Conservation (phyloP, 768 basidiomycete species). For the Pleurotus sapidus region DNA sequence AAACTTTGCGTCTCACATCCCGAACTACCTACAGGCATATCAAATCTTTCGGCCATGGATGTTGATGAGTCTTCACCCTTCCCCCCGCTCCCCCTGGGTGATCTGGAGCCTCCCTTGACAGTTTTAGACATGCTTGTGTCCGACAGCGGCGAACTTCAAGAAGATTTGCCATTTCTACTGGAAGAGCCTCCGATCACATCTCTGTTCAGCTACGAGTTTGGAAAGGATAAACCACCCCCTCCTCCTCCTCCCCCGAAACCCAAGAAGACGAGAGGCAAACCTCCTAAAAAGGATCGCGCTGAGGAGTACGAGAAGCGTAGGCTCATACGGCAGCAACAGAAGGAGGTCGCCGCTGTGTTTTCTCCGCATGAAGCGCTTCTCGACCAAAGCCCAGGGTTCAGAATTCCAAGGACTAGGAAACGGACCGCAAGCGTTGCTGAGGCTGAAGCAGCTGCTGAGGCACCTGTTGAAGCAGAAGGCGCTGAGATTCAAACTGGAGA, state of each 20-base stretch:
- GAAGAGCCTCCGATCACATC: slow-evolving; percentile 58
- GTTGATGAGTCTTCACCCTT: background rate
- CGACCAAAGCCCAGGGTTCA: slow-evolving; percentile 42
- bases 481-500: background rate
- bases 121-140: slow-evolving; percentile 56
- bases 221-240: slow-evolving; percentile 56
- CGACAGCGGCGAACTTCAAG: slow-evolving; percentile 42
- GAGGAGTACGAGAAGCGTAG: slow-evolving; percentile 29
- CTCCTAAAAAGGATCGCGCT: slow-evolving; percentile 32
- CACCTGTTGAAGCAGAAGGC: background rate
- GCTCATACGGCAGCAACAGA: slow-evolving; percentile 13
- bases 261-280: slow-evolving; percentile 23
- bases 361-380: slow-evolving; percentile 15
- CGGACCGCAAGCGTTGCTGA: slow-evolving; percentile 38
- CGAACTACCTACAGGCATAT: background rate
- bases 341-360: slow-evolving; percentile 19
- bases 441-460: slow-evolving; percentile 15
- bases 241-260: slow-evolving; percentile 46
- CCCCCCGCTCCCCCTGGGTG: slow-evolving; percentile 44
- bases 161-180: slow-evolving; percentile 53
- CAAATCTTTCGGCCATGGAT: background rate
- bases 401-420: slow-evolving; percentile 47
- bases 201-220: slow-evolving; percentile 68
- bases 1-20: slow-evolving; percentile 14
- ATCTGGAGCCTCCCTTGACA: slow-evolving; percentile 70